These are phyloP conservation scores for Pseudopithomyces chartarum DNA, from an alignment of 2,329 filamentous ascomycete species.

Conservation along the genomic window DNA sequence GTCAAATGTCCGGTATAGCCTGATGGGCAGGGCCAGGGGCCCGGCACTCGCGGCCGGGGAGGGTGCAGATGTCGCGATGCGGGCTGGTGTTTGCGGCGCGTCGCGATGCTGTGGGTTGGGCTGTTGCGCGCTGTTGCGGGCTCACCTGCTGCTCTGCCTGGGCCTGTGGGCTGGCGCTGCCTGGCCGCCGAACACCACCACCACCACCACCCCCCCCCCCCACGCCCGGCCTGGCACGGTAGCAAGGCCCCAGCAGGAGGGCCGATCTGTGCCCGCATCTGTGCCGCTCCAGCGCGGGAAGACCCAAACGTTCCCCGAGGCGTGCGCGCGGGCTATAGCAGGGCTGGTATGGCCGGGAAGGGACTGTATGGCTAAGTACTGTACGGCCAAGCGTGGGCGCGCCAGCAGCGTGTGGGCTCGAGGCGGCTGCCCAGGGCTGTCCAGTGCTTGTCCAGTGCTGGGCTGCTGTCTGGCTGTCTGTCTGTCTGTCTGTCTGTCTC, in stretches of 20 bases:
- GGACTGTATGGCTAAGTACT: too few relatives aligned
- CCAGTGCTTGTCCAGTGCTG: too few relatives aligned
- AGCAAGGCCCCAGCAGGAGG: not conserved
- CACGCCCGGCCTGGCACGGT: not conserved
- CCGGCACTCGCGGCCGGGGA: not conserved
- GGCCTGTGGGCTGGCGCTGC: too few relatives aligned
- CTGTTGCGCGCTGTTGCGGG: too few relatives aligned
- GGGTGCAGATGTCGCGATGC: not conserved
- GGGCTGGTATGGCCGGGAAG: not conserved
- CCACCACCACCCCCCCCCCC: too few relatives aligned
- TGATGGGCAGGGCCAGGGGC: constrained; percentile 1
- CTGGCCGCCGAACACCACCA: too few relatives aligned
- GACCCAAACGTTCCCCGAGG: not conserved
- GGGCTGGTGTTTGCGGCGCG: too few relatives aligned
- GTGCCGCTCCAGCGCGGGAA: not conserved
- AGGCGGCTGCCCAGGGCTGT: too few relatives aligned
- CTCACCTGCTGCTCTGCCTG: too few relatives aligned
- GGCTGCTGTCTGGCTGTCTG: too few relatives aligned
- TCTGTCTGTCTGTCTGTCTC: not conserved
- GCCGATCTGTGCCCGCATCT: not conserved
- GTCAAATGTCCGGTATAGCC: constrained; percentile 1
- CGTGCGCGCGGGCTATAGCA: not conserved
- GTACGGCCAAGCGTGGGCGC: too few relatives aligned
- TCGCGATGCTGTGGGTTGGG: too few relatives aligned
- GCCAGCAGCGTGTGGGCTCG: not conserved